These are phyloP conservation scores for Cryptosporidium tyzzeri DNA, from an alignment of 169 alveolate species.

Conservation along the genomic window DNA sequence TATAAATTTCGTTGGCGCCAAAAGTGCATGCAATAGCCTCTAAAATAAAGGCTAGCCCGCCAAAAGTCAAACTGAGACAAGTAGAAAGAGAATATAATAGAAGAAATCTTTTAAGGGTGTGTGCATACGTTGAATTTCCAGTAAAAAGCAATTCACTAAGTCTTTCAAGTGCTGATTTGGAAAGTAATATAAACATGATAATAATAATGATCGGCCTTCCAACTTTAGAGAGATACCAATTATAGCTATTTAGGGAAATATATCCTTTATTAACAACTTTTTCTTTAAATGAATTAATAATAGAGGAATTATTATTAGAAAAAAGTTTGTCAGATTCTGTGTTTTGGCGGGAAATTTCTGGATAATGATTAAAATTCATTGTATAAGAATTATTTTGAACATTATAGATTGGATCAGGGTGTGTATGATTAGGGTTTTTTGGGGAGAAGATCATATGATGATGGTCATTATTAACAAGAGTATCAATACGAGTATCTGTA, in stretches of 20 bases:
- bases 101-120: neutral
- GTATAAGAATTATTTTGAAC: neutral
- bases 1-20: conserved; percentile 18
- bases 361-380: neutral
- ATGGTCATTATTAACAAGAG: neutral
- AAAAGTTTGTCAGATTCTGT: neutral
- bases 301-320: neutral
- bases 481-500: neutral
- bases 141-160: conserved; percentile 35
- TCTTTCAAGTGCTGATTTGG: conserved; percentile 21
- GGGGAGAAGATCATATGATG: conserved; percentile 23
- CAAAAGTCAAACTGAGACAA: neutral
- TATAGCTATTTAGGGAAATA: conserved; percentile 20
- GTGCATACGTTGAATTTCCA: neutral
- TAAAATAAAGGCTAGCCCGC: conserved; percentile 10
- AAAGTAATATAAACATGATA: neutral
- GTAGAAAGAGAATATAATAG: conserved; percentile 7
- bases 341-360: neutral
- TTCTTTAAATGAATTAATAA: conserved; percentile 17
- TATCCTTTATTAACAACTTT: conserved; percentile 23
- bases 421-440: neutral
- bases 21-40: conserved; percentile 59
- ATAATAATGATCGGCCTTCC: neutral
- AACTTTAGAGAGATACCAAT: conserved; percentile 26
- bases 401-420: neutral